Conservation (phyloP, 2,329 filamentous ascomycete species). For the Colletotrichum paranaense region DNA sequence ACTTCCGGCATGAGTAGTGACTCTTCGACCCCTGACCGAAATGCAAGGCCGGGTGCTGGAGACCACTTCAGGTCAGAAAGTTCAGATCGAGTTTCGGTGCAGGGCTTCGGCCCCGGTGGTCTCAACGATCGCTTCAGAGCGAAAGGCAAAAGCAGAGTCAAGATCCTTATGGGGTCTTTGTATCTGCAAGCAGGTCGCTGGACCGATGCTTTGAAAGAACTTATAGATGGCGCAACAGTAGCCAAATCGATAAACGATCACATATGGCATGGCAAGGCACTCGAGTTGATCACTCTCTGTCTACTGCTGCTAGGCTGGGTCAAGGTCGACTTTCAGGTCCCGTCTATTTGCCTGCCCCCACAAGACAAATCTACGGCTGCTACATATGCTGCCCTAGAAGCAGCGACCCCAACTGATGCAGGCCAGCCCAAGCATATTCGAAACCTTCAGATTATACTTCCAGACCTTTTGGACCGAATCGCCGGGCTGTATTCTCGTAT, state of each 20-base stretch:
- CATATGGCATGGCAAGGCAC: constrained; percentile 95
- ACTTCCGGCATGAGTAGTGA: constrained; percentile 48
- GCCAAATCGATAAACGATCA: constrained; percentile 88
- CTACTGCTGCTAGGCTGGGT: constrained; percentile 88
- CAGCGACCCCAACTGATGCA: constrained; percentile 47
- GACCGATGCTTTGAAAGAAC: constrained; percentile 86
- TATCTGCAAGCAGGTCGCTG: constrained; percentile 92
- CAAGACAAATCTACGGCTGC: constrained; percentile 56
- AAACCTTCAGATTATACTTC: constrained; percentile 69
- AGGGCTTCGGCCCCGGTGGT: constrained; percentile 78
- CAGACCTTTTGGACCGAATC: constrained; percentile 81
- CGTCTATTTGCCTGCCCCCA: constrained; percentile 63
- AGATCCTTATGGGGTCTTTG: constrained; percentile 84
- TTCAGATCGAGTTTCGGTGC: constrained; percentile 70
- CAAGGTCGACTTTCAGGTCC: constrained; percentile 84
- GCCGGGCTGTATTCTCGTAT: constrained; percentile 78
- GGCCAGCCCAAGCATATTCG: constrained; percentile 64
- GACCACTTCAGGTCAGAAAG: constrained; percentile 62
- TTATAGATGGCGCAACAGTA: constrained; percentile 81
- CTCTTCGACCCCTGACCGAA: constrained; percentile 55
- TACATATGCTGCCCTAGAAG: constrained; percentile 38
- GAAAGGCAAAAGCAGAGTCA: constrained; percentile 82
- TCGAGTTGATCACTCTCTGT: constrained; percentile 87
- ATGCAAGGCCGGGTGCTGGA: constrained; percentile 50
- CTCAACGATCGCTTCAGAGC: constrained; percentile 82